phyloP scores from a whole-genome alignment of 805 yeast genomes.

The Cyberlindnera galapagoensis region DNA sequence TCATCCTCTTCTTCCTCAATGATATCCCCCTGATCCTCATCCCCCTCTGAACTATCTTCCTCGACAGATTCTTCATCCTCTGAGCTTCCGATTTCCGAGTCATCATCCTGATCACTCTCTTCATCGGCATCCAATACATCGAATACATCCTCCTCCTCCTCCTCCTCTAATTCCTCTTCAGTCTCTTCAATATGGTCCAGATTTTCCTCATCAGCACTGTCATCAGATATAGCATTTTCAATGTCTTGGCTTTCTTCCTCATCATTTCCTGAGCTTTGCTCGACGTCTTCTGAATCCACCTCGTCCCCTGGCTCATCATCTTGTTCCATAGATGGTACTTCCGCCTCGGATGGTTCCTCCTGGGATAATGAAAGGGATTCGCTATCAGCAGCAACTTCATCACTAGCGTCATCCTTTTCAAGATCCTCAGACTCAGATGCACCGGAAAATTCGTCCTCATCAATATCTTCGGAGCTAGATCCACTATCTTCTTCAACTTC shows the following conservation, averaged over 20 bases:
- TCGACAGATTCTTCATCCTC: constrained; percentile 5
- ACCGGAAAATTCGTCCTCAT: background rate
- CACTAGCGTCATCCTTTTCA: background rate
- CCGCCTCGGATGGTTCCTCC: no score
- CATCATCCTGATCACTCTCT: background rate
- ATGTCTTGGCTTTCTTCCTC: background rate
- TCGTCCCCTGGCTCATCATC: background rate
- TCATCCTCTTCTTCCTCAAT: constrained; percentile 3
- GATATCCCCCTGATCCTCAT: constrained; percentile 3
- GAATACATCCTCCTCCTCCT: constrained; percentile 2
- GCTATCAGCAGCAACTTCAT: constrained; percentile 3
- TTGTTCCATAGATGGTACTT: background rate
- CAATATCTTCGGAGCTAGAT: no score
- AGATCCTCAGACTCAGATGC: background rate
- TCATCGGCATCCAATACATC: constrained; percentile 4
- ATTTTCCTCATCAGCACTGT: constrained; percentile 1
- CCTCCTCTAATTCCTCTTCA: constrained; percentile 4
- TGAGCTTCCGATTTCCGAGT: background rate
- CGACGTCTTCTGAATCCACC: background rate
- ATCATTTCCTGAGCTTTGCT: background rate
- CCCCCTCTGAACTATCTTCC: constrained; percentile 1
- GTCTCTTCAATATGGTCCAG: constrained; percentile 2
- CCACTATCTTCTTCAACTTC: no score
- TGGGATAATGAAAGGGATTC: no score
- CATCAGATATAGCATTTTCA: constrained; percentile 1